Percentiles rank a stretch among this genome's conserved stretches.
phyloP scores from a whole-genome alignment of 495 filamentous ascomycete genomes.

The Aspergillus sclerotioniger region DNA sequence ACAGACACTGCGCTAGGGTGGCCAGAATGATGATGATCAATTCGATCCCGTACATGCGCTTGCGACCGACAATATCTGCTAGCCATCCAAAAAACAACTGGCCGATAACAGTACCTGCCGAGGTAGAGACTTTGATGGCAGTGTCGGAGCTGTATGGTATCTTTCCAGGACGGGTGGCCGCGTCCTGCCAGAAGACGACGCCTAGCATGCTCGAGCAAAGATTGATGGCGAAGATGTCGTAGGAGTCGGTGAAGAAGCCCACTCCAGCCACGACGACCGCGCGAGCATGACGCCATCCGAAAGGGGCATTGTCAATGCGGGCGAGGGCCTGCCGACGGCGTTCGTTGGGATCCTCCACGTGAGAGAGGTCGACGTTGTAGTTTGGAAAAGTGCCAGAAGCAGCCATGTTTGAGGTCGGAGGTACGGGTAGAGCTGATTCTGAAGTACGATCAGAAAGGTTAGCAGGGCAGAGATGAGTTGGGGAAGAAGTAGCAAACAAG shows the following conservation, averaged over 20 bases:
- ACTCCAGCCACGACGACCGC: constrained; percentile 77
- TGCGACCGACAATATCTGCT: constrained; percentile 76
- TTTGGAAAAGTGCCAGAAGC: constrained; percentile 66
- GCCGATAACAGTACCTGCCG: constrained; percentile 79
- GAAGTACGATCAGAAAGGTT: background rate
- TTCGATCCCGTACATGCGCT: constrained; percentile 86
- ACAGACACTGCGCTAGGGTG: constrained; percentile 72
- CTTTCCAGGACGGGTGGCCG: constrained; percentile 44
- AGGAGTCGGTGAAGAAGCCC: constrained; percentile 82
- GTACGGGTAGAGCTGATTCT: background rate
- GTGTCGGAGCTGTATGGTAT: constrained; percentile 69
- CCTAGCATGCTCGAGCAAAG: constrained; percentile 67
- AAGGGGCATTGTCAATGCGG: constrained; percentile 75
- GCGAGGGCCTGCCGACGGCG: constrained; percentile 71
- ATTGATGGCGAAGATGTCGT: constrained; percentile 80
- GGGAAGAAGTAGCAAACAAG: background rate
- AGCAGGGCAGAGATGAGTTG: background rate
- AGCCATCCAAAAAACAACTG: constrained; percentile 80
- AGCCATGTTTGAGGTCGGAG: background rate
- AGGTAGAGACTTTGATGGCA: constrained; percentile 87
- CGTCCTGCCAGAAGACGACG: constrained; percentile 66
- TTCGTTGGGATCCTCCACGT: constrained; percentile 71
- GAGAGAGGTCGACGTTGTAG: constrained; percentile 54
- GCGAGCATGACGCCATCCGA: constrained; percentile 76
- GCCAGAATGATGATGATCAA: constrained; percentile 85